Evolutionary conservation across 1,284 basidiomycete species (phyloP).

Genomic region (Heterobasidion occidentale): DNA sequence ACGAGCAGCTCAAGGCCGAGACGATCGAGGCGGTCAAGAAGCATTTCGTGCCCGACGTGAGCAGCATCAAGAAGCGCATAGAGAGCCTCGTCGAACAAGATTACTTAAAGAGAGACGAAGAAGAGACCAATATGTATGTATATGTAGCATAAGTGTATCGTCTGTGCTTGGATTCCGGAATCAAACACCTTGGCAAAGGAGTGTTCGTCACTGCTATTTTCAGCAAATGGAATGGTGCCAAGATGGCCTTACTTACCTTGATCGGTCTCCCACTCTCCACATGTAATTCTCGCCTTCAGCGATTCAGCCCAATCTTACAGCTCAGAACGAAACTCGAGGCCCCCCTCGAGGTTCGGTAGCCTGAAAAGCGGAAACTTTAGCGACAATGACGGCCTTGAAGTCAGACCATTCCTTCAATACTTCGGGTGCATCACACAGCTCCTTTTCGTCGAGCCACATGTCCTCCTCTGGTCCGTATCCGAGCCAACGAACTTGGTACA

Average conservation of each 20-base stretch:
- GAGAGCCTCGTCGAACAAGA: conserved; percentile 80
- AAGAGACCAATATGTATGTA: conserved; percentile 61
- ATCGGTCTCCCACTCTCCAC: too few species aligned
- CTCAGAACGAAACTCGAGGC: not conserved
- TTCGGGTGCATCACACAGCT: conserved; percentile 23
- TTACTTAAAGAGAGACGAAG: conserved; percentile 73
- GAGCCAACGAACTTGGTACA: conserved; percentile 37
- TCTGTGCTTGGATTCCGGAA: too few species aligned
- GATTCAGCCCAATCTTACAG: not conserved
- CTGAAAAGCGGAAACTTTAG: not conserved
- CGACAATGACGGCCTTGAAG: conserved; percentile 11
- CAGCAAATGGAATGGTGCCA: too few species aligned
- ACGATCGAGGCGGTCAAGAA: conserved; percentile 76
- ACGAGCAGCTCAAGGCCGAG: conserved; percentile 72
- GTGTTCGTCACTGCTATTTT: too few species aligned
- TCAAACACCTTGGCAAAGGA: too few species aligned
- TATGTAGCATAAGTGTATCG: conserved; percentile 53
- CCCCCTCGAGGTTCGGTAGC: not conserved
- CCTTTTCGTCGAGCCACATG: conserved; percentile 31
- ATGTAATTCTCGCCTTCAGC: too few species aligned
- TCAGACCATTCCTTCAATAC: conserved; percentile 21
- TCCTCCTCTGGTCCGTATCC: conserved; percentile 39
- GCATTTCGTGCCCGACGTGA: conserved; percentile 68
- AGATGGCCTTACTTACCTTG: too few species aligned
- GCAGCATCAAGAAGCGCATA: conserved; percentile 80